These are phyloP conservation scores for Pestalotiopsis sp. DNA, from an alignment of 2,329 filamentous ascomycete genomes.

Conservation along the genomic window DNA sequence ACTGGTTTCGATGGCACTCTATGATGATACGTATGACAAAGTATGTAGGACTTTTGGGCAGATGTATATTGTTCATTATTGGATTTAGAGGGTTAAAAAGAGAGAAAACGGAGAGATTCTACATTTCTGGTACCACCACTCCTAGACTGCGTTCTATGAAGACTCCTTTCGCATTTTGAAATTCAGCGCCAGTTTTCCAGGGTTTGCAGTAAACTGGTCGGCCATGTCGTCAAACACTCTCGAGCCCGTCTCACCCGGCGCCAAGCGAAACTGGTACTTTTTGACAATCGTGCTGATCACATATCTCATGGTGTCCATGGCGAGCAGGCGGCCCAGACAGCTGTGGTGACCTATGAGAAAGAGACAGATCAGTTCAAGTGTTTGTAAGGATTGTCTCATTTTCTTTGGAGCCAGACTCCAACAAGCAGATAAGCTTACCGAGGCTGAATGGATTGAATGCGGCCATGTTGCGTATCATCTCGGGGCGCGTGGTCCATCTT, in stretches of 20 bases:
- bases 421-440: slow-evolving; percentile 19
- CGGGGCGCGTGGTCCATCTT: slow-evolving; percentile 35
- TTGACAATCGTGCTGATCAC: neutral
- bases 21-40: no score
- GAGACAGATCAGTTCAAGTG: neutral
- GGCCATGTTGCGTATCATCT: slow-evolving; percentile 34
- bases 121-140: no score
- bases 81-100: no score
- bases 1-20: no score
- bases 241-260: neutral
- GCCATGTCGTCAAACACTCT: neutral
- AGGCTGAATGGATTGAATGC: slow-evolving; percentile 37
- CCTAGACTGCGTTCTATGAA: no score
- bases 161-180: no score
- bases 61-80: no score
- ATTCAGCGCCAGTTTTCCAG: neutral
- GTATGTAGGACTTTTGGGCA: no score
- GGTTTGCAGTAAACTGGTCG: neutral
- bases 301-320: neutral
- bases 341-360: neutral
- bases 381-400: neutral
- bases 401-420: neutral
- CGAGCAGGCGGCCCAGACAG: neutral
- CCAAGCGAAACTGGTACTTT: neutral
- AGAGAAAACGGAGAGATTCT: no score